Percentiles rank a stretch among this genome's conserved stretches.
These are phyloP conservation scores for Phytophthora rubi DNA, from an alignment of 352 stramenopile genomes.

Conservation along the genomic window DNA sequence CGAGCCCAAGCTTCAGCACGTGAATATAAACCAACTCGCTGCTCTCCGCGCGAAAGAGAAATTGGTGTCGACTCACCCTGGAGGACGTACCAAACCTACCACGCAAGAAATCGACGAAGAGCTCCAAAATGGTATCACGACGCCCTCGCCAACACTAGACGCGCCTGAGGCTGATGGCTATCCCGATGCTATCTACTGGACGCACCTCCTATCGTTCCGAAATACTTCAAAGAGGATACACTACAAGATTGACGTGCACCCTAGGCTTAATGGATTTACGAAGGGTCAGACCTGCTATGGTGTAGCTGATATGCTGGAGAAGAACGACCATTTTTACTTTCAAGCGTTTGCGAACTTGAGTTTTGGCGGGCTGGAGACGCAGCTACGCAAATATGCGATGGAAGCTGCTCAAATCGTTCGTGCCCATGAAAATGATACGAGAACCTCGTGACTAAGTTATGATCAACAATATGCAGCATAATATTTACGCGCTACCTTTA, in stretches of 20 bases:
- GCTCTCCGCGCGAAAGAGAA: conserved; percentile 27
- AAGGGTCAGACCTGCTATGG: conserved; percentile 68
- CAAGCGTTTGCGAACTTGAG: conserved; percentile 28
- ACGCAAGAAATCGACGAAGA: conserved; percentile 26
- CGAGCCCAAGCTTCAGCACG: conserved; percentile 16
- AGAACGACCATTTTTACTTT: conserved; percentile 36
- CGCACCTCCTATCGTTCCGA: conserved; percentile 70
- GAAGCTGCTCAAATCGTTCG: conserved; percentile 29
- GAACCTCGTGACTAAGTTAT: conserved; percentile 20
- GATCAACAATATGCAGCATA: not conserved
- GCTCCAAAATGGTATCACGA: conserved; percentile 10
- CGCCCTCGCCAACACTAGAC: conserved; percentile 28
- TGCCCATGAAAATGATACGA: conserved; percentile 13
- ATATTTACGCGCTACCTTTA: not conserved
- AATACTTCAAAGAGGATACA: conserved; percentile 44
- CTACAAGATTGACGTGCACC: conserved; percentile 64
- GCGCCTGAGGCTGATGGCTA: conserved; percentile 31
- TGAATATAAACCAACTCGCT: conserved; percentile 16
- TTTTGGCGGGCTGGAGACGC: conserved; percentile 32
- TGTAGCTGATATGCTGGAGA: conserved; percentile 28
- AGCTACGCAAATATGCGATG: conserved; percentile 33
- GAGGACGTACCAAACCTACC: conserved; percentile 12
- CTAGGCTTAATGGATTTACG: conserved; percentile 39
- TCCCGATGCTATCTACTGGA: conserved; percentile 66
- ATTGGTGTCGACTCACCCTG: conserved; percentile 10